Evolutionary conservation across 768 basidiomycete species (phyloP).

Genomic region (Leccinum obscurum): DNA sequence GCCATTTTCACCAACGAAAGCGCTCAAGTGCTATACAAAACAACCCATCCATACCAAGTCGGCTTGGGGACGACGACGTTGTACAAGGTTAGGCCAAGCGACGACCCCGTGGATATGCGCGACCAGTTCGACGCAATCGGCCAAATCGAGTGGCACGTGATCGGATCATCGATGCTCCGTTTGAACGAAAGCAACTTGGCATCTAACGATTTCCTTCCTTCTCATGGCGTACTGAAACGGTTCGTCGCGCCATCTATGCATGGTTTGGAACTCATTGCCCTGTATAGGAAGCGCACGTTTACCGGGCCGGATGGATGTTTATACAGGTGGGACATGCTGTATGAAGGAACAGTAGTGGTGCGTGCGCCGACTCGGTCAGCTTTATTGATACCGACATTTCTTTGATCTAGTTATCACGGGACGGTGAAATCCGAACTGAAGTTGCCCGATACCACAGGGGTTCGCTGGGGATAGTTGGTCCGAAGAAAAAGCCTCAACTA

Average conservation of each 20-base stretch:
- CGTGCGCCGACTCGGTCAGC: background rate
- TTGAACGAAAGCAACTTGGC: conserved; percentile 28
- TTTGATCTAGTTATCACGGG: conserved; percentile 18
- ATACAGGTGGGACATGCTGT: conserved; percentile 36
- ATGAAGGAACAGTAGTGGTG: conserved; percentile 17
- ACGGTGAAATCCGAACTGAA: conserved; percentile 15
- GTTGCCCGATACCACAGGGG: conserved; percentile 24
- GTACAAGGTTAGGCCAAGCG: conserved; percentile 26
- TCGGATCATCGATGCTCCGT: conserved; percentile 32
- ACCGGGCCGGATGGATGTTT: conserved; percentile 33
- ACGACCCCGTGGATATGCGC: conserved; percentile 22
- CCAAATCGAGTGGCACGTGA: conserved; percentile 35
- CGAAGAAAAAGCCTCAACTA: conserved; percentile 18
- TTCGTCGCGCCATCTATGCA: conserved; percentile 8
- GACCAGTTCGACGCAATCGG: conserved; percentile 35
- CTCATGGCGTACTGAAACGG: conserved; percentile 24
- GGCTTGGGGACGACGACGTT: conserved; percentile 24
- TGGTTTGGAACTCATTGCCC: background rate
- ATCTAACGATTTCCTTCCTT: conserved; percentile 27
- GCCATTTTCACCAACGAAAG: conserved; percentile 23
- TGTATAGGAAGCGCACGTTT: conserved; percentile 30
- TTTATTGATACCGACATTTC: background rate
- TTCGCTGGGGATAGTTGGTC: conserved; percentile 22
- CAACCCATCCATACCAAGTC: conserved; percentile 19
- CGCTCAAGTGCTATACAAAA: conserved; percentile 34